Percentiles rank a stretch among this genome's conserved stretches.
Evolutionary conservation across 805 yeast genomes (phyloP).

Genomic region (Kluyveromyces dobzhanskii): DNA sequence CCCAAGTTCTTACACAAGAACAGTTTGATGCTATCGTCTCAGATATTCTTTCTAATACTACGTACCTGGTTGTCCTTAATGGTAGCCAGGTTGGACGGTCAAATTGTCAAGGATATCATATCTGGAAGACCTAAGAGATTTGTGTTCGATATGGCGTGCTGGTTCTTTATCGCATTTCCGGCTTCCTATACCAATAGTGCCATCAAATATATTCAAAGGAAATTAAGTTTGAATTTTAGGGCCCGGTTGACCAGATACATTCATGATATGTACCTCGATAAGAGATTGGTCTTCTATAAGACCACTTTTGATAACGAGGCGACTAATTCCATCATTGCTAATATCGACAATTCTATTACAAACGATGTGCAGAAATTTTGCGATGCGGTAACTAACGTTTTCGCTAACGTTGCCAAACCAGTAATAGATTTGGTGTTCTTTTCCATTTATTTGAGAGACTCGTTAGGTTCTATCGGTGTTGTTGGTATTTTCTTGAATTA

Average conservation of each 20-base stretch:
- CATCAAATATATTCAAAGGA: conserved; percentile 68
- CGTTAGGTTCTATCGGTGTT: conserved; percentile 81
- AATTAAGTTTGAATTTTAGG: conserved; percentile 76
- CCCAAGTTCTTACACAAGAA: conserved; percentile 66
- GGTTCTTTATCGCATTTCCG: conserved; percentile 88
- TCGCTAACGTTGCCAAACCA: conserved; percentile 88
- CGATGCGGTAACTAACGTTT: conserved; percentile 71
- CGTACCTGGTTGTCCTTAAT: conserved; percentile 83
- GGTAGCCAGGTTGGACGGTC: conserved; percentile 87
- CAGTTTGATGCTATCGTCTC: conserved; percentile 55
- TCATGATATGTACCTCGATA: conserved; percentile 82
- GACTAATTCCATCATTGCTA: conserved; percentile 40
- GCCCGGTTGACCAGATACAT: conserved; percentile 75
- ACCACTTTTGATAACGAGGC: conserved; percentile 48
- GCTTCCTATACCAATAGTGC: conserved; percentile 90
- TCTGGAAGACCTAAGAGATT: conserved; percentile 72
- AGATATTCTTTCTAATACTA: conserved; percentile 63
- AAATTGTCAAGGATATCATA: conserved; percentile 80
- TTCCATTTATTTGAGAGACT: conserved; percentile 73
- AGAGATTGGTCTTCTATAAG: conserved; percentile 76
- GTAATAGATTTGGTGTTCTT: conserved; percentile 78
- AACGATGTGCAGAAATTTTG: conserved; percentile 77
- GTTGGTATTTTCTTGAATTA: conserved; percentile 76
- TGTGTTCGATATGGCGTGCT: conserved; percentile 65
- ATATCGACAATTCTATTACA: conserved; percentile 74